phyloP scores from a whole-genome alignment of 2,329 filamentous ascomycete genomes.

The Trichothecium roseum region DNA sequence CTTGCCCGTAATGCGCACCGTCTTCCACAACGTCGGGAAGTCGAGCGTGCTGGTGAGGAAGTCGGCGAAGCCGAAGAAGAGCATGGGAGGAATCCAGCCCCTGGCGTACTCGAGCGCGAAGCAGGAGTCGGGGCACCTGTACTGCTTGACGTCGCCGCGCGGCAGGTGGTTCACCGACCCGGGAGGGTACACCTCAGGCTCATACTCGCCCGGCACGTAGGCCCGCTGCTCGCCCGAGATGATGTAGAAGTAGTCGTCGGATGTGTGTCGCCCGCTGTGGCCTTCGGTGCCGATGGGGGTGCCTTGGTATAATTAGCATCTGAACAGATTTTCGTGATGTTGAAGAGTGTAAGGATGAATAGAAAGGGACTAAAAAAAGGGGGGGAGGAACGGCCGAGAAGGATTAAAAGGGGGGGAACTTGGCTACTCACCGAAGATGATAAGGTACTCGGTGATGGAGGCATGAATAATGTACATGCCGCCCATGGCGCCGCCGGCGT shows the following conservation, averaged over 20 bases:
- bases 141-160: conserved; percentile 69
- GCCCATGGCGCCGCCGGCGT: conserved; percentile 84
- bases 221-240: conserved; percentile 67
- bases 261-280: conserved; percentile 79
- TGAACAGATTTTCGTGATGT: too few species aligned
- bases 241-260: conserved; percentile 93
- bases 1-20: conserved; percentile 59
- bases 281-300: conserved; percentile 78
- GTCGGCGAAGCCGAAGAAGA: conserved; percentile 83
- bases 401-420: background rate
- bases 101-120: conserved; percentile 77
- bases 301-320: too few species aligned
- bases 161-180: conserved; percentile 63
- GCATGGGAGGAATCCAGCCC: conserved; percentile 89
- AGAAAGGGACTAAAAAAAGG: too few species aligned
- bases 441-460: conserved; percentile 78
- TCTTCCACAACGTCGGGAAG: conserved; percentile 74
- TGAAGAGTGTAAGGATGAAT: too few species aligned
- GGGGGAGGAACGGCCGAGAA: too few species aligned
- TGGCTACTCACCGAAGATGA: conserved; percentile 53
- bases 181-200: conserved; percentile 57
- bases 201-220: conserved; percentile 58
- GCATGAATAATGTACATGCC: conserved; percentile 86
- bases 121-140: conserved; percentile 66
- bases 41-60: conserved; percentile 72